These are phyloP conservation scores for Pseudogymnoascus sp. DNA, from an alignment of 2,329 filamentous ascomycete species.

Conservation along the genomic window DNA sequence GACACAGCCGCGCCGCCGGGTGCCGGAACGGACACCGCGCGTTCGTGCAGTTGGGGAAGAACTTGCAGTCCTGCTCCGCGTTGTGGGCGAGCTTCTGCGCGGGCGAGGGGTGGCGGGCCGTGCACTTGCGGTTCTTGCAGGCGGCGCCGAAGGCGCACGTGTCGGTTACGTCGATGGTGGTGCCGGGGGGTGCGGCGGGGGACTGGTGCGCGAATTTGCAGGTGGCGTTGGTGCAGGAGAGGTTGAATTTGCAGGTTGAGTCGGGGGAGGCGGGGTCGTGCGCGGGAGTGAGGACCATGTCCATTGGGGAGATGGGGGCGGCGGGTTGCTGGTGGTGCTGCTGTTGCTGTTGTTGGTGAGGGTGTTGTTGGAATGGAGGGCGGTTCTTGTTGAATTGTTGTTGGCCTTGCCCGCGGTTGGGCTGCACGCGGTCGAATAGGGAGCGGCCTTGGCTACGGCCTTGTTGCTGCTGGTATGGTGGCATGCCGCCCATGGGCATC, in stretches of 20 bases:
- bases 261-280: slow-evolving; percentile 52
- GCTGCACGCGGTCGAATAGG: slow-evolving; percentile 67
- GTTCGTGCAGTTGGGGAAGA: slow-evolving; percentile 87
- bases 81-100: slow-evolving; percentile 72
- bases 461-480: slow-evolving; percentile 33
- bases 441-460: slow-evolving; percentile 45
- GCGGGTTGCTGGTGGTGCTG: slow-evolving; percentile 7
- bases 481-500: slow-evolving; percentile 42
- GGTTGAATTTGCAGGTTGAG: slow-evolving; percentile 80
- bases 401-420: slow-evolving; percentile 13
- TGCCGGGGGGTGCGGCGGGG: slow-evolving; percentile 72
- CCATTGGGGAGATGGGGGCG: slow-evolving; percentile 33
- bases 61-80: slow-evolving; percentile 78
- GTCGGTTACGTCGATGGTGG: slow-evolving; percentile 69
- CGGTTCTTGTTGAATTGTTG: neutral
- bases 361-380: slow-evolving; percentile 11
- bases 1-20: slow-evolving; percentile 75
- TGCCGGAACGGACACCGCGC: slow-evolving; percentile 82
- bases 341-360: slow-evolving; percentile 12
- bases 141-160: slow-evolving; percentile 77
- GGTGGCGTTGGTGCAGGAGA: slow-evolving; percentile 77
- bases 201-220: slow-evolving; percentile 95
- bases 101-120: slow-evolving; percentile 83
- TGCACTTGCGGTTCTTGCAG: slow-evolving; percentile 94
- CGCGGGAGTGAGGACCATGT: slow-evolving; percentile 56